Evolutionary conservation across 1,284 basidiomycete species (phyloP).

Genomic region (Heterobasidion parviporum): DNA sequence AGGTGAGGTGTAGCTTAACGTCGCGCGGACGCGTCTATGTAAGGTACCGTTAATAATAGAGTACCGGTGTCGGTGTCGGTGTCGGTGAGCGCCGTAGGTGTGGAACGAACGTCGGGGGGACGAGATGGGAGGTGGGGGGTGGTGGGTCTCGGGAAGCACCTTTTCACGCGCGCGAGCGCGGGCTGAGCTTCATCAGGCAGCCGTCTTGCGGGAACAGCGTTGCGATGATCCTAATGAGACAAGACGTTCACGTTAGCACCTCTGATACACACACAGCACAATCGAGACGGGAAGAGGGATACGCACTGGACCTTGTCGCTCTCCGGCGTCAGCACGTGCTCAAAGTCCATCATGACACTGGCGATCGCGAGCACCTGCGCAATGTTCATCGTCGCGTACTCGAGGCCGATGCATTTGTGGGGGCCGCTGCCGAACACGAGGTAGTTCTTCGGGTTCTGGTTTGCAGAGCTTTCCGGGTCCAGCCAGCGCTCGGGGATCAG

Average conservation of each 20-base stretch:
- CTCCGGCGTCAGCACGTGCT: constrained; percentile 76
- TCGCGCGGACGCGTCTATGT: no score
- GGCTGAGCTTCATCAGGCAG: constrained; percentile 71
- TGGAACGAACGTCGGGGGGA: no score
- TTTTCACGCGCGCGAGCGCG: constrained; percentile 26
- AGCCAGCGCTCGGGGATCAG: constrained; percentile 93
- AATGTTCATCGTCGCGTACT: constrained; percentile 93
- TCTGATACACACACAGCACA: neutral
- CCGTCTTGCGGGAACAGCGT: constrained; percentile 94
- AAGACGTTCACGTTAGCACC: neutral
- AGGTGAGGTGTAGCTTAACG: no score
- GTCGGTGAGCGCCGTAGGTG: no score
- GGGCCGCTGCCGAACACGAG: constrained; percentile 94
- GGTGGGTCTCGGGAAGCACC: no score
- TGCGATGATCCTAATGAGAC: constrained; percentile 66
- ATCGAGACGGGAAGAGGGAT: constrained; percentile 1
- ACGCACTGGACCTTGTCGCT: constrained; percentile 80
- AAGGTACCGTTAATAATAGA: no score
- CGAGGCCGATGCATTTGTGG: constrained; percentile 88
- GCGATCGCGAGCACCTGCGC: constrained; percentile 84
- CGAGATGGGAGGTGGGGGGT: no score
- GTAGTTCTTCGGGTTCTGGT: constrained; percentile 89
- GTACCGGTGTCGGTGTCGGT: no score
- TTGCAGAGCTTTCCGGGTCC: constrained; percentile 72
- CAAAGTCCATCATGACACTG: constrained; percentile 77